Evolutionary conservation across 345 rosid species (phyloP).

Genomic region (Schrenkiella parvula): DNA sequence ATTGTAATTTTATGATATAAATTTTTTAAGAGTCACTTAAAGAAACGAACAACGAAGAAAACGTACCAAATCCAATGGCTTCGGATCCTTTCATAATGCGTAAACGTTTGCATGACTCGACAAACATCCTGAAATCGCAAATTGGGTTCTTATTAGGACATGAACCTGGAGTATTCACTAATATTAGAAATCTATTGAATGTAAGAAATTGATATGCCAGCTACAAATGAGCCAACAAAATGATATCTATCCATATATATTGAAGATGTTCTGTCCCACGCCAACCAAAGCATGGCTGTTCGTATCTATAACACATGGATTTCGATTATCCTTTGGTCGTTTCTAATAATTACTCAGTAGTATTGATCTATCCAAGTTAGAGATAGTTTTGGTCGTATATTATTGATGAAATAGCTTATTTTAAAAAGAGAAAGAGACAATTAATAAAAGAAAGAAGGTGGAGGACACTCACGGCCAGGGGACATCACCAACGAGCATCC

Average conservation of each 20-base stretch:
- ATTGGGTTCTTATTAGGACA: not conserved
- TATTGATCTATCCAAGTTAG: not conserved
- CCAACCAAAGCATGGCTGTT: constrained; percentile 24
- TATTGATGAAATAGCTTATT: not conserved
- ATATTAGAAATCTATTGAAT: not conserved
- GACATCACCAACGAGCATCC: constrained; percentile 98
- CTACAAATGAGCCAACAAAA: constrained; percentile 8
- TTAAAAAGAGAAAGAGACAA: not conserved
- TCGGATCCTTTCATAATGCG: constrained; percentile 95
- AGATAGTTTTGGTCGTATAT: not conserved
- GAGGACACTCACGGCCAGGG: constrained; percentile 40
- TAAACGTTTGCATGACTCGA: constrained; percentile 85
- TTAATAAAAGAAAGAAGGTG: not conserved
- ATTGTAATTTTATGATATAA: not conserved
- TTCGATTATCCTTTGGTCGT: not conserved
- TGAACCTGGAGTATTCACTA: not conserved
- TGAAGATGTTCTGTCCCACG: constrained; percentile 19
- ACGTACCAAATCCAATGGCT: constrained; percentile 84
- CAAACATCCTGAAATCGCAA: constrained; percentile 64
- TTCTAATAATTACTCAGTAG: not conserved
- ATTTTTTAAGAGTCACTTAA: too few species aligned
- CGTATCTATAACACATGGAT: constrained; percentile 17
- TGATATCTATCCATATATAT: not conserved
- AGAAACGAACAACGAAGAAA: not conserved
- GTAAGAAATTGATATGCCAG: not conserved